Percentiles rank a stretch among this genome's conserved stretches.
Conservation (phyloP, 257 asterid species). For the Solanum rostratum region DNA sequence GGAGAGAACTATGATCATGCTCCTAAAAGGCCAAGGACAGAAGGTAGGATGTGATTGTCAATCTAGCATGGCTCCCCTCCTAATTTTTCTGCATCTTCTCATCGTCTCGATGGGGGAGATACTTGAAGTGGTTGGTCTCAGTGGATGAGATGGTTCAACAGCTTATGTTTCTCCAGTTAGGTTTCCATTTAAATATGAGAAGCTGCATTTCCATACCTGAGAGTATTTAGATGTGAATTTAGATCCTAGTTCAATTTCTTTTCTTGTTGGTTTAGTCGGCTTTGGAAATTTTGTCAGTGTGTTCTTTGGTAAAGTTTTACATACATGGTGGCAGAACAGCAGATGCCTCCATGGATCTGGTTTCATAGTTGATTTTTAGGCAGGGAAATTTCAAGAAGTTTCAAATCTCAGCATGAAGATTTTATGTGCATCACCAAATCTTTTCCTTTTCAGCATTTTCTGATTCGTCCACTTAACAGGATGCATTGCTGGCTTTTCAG, state of each 20-base stretch:
- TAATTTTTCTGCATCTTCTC: not conserved
- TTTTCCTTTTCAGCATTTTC: not conserved
- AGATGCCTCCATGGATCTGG: not conserved
- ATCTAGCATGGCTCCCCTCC: not conserved
- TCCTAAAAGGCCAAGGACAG: slow-evolving; percentile 35
- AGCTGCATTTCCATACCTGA: slow-evolving; percentile 22
- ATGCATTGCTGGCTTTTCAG: not conserved
- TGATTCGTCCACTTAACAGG: not conserved
- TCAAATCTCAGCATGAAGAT: not conserved
- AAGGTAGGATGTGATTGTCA: slow-evolving; percentile 10
- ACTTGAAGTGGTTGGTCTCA: not conserved
- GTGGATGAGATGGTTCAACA: not conserved
- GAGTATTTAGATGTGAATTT: not conserved
- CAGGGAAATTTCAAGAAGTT: not conserved
- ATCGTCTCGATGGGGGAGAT: not conserved
- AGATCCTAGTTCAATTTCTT: not conserved
- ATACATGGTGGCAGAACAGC: not conserved
- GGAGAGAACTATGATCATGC: slow-evolving; percentile 18
- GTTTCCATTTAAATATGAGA: slow-evolving; percentile 38
- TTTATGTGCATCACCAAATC: not conserved
- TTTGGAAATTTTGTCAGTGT: not conserved
- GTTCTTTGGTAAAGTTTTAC: not conserved
- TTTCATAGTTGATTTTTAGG: not conserved
- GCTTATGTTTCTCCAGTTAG: slow-evolving; percentile 1
- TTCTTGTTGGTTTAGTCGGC: not conserved